Percentiles rank a stretch among this genome's conserved stretches.
These are phyloP conservation scores for Pholiota conissans DNA, from an alignment of 768 basidiomycete species.

Conservation along the genomic window DNA sequence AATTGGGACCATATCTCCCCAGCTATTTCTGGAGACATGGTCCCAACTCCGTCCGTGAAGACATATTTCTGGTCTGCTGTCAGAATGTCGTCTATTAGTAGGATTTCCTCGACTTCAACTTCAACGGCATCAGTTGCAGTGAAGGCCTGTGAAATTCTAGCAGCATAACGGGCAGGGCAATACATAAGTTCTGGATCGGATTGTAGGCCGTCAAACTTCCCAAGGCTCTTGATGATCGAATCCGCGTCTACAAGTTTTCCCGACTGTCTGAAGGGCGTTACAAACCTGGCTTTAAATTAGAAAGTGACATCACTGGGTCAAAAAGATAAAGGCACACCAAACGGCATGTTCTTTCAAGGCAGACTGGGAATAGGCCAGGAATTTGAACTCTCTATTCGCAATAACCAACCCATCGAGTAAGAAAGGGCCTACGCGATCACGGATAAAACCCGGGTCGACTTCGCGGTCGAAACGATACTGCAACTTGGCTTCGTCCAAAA, in stretches of 20 bases:
- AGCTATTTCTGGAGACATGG: constrained; percentile 56
- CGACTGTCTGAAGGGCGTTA: constrained; percentile 49
- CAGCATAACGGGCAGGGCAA: constrained; percentile 71
- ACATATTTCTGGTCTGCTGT: constrained; percentile 33
- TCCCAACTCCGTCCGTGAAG: constrained; percentile 76
- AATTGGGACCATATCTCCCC: constrained; percentile 45
- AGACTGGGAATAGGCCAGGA: constrained; percentile 74
- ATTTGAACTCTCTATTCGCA: constrained; percentile 54
- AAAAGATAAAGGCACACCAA: constrained; percentile 34
- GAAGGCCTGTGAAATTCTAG: constrained; percentile 72
- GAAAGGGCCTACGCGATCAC: constrained; percentile 43
- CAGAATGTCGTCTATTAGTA: constrained; percentile 36
- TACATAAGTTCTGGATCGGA: constrained; percentile 48
- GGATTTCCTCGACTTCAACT: constrained; percentile 48
- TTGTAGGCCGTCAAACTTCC: constrained; percentile 46
- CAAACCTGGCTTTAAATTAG: constrained; percentile 49
- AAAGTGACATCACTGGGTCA: not conserved
- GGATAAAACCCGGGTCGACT: constrained; percentile 50
- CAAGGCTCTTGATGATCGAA: constrained; percentile 54
- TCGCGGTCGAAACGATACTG: constrained; percentile 58
- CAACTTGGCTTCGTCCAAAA: constrained; percentile 57
- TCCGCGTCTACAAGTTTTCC: constrained; percentile 36
- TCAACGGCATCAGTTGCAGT: constrained; percentile 67
- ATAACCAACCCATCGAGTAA: constrained; percentile 51
- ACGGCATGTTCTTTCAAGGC: constrained; percentile 69